Percentiles rank a stretch among this genome's conserved stretches.
Evolutionary conservation across 345 rosid species (phyloP).

Genomic region (Citrus glauca): DNA sequence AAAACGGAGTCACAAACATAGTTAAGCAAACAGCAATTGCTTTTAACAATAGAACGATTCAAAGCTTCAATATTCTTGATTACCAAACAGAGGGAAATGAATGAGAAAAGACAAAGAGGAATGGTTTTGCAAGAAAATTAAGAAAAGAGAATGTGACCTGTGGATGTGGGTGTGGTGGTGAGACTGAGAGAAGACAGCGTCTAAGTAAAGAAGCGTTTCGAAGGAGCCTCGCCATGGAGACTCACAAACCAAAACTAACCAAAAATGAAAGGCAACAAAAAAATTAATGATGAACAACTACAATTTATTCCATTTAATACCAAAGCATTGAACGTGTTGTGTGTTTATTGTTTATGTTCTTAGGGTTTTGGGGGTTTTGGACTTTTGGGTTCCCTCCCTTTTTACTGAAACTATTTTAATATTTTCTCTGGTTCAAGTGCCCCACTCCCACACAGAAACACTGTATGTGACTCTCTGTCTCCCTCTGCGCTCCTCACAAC

Average conservation of each 20-base stretch:
- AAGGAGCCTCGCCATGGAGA: slow-evolving; percentile 56
- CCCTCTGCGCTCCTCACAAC: too few species aligned
- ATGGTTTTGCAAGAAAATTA: background rate
- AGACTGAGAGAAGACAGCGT: slow-evolving; percentile 25
- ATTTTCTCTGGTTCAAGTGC: background rate
- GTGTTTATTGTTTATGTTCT: background rate
- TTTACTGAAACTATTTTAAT: too few species aligned
- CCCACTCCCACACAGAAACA: too few species aligned
- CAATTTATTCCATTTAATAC: background rate
- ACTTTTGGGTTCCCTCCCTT: background rate
- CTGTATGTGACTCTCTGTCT: too few species aligned
- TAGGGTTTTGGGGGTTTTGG: background rate
- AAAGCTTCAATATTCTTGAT: background rate
- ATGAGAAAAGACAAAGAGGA: background rate
- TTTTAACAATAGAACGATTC: background rate
- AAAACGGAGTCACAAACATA: background rate
- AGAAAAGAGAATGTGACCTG: slow-evolving; percentile 28
- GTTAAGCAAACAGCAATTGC: background rate
- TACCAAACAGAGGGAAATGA: background rate
- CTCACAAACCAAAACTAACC: background rate
- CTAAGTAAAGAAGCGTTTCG: slow-evolving; percentile 42
- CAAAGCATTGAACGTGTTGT: background rate
- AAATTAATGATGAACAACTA: background rate
- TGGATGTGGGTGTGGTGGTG: background rate
- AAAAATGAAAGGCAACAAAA: slow-evolving; percentile 5